Base-by-base conservation (phyloP, 306 rosid species). In the Ormosia emarginata region DNA sequence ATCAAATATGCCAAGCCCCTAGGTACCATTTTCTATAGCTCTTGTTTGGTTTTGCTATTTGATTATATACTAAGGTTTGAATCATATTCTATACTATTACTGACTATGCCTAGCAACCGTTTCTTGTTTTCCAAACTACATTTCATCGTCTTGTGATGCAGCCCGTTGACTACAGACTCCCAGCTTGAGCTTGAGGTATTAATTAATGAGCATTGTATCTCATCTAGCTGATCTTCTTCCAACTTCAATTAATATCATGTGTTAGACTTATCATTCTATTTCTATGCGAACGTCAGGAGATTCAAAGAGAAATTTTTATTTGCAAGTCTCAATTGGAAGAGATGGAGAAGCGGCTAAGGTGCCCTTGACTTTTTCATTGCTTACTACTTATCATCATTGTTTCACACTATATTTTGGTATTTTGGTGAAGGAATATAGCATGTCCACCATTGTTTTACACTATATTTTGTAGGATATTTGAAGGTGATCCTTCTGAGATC, bases 101-200 rank as follows among this genome's bases (percentile, higher is more conserved):
- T 67, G 39, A 13, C 30, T 62, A 6, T 49, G 18, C 41, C 9
- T 12, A 10, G 18, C 61, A 69, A 11, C 53, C 14, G 0, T 18
- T 30, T 40, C 50, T 75, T 14, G 37, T 83, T 36, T 56, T 46
- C 53, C 14, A 71, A 80, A 80, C 72, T 71, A 11, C 33, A 52
- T 57, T 68, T 66, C 3, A 33, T 64, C 14, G 13, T 64, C 41
- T 73, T 84, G 58, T 4, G 7, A 58, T 70, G 85, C 87, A 90
- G 92, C 85, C 83, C 86, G 7, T 32, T 49, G 67, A 79, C 67
- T 57, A 8, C 80, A 17, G 82, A 85, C n/a, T 46, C 83, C 10
- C 89, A 86, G 84, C 40, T 88, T 5, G 86, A 91, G 97, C 40
- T 88, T 5, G 86, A 91, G 97, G 97, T 88, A 88, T 59, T 57